These are phyloP conservation scores for Vitis cinerea DNA, from an alignment of 164 flowering plant genomes.

Conservation along the genomic window DNA sequence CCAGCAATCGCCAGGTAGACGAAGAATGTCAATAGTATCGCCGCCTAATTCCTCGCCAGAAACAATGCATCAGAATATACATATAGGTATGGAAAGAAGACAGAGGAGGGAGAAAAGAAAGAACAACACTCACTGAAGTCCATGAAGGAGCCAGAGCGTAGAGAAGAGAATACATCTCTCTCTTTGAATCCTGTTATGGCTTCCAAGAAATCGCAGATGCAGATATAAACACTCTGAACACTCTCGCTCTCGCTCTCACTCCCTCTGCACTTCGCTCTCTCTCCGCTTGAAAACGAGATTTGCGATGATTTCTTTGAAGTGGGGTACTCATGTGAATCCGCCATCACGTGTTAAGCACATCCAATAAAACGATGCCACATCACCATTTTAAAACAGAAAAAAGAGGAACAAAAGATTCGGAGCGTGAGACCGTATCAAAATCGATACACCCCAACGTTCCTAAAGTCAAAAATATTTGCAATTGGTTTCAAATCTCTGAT, in stretches of 20 bases:
- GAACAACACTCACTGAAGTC: slow-evolving; percentile 49
- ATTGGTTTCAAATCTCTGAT: no score
- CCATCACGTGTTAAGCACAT: no score
- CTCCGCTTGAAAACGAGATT: not conserved
- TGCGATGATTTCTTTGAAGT: no score
- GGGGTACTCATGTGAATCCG: no score
- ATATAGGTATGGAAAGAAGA: not conserved
- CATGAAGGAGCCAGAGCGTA: slow-evolving; percentile 53
- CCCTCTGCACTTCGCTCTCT: not conserved
- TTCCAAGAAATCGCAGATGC: not conserved
- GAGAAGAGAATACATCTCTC: slow-evolving; percentile 46
- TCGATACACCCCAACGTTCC: no score
- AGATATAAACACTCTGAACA: no score
- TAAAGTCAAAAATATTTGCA: no score
- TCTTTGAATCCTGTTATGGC: slow-evolving; percentile 4
- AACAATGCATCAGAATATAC: not conserved
- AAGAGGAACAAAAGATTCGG: no score
- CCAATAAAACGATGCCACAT: no score
- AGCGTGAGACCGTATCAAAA: no score
- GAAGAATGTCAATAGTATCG: slow-evolving; percentile 50
- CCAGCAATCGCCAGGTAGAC: slow-evolving; percentile 65
- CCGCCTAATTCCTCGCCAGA: slow-evolving; percentile 36
- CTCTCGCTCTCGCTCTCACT: not conserved
- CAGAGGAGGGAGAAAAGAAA: not conserved
- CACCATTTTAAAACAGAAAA: no score